Conservation (phyloP, 2,329 filamentous ascomycete genomes). For the Xylariomycetidae sp. region DNA sequence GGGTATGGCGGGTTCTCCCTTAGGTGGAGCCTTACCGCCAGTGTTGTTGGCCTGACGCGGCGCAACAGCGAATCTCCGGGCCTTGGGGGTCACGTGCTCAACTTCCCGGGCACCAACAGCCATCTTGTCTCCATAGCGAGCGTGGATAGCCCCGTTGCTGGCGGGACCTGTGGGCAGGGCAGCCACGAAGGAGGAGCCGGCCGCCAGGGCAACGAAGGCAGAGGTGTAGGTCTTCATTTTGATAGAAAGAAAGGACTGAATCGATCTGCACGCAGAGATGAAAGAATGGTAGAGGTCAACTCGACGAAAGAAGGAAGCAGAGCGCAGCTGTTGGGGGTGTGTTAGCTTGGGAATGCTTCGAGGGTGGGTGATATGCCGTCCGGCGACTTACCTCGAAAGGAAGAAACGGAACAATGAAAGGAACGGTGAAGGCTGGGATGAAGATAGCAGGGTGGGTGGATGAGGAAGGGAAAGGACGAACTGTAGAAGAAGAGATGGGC, state of each 20-base stretch:
- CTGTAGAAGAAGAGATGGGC: no score
- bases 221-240: slow-evolving; percentile 35
- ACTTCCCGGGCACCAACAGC: no score
- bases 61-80: no score
- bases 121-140: no score
- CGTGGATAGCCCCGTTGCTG: slow-evolving; percentile 2
- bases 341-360: slow-evolving; percentile 10
- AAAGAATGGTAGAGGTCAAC: slow-evolving; percentile 5
- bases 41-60: no score
- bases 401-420: slow-evolving; percentile 16
- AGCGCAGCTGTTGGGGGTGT: slow-evolving; percentile 20
- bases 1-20: no score
- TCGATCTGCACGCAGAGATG: slow-evolving; percentile 11
- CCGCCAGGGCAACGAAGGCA: slow-evolving; percentile 30
- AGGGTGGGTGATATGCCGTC: no score
- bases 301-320: slow-evolving; percentile 17
- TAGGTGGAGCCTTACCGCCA: no score
- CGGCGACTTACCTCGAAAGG: slow-evolving; percentile 19
- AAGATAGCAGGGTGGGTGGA: no score
- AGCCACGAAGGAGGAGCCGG: slow-evolving; percentile 28
- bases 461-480: no score
- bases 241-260: slow-evolving; percentile 15
- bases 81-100: no score
- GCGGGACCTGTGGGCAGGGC: slow-evolving; percentile 18
- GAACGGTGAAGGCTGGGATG: slow-evolving; percentile 5